Percentiles rank a stretch among this genome's conserved stretches.
Conservation (phyloP, 192 early-diverging fungal species). For the Coemansia sp. region DNA sequence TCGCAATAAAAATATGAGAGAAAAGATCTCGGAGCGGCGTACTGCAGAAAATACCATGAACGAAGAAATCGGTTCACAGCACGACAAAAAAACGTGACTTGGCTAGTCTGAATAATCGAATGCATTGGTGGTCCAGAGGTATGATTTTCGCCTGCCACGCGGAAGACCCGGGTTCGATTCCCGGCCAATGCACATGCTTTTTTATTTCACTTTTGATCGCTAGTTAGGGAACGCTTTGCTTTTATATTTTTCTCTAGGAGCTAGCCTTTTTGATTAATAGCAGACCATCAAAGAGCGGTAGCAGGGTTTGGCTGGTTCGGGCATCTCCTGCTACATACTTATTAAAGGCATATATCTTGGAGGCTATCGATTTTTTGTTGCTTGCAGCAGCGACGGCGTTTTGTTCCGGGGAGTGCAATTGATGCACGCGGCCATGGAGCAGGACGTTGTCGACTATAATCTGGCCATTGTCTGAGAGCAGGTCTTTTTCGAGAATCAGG, state of each 20-base stretch:
- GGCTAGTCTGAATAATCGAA: too few relatives aligned
- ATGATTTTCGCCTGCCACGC: constrained; percentile 72
- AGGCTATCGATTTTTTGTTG: constrained; percentile 2
- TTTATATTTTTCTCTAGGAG: too few relatives aligned
- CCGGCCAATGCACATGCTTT: constrained; percentile 54
- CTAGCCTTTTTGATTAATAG: too few relatives aligned
- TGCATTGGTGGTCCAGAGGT: constrained; percentile 57
- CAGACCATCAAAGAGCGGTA: constrained; percentile 69
- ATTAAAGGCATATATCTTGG: constrained; percentile 57
- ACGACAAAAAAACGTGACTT: too few relatives aligned
- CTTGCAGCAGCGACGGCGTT: too few relatives aligned
- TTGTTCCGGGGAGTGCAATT: too few relatives aligned
- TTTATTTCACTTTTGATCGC: too few relatives aligned
- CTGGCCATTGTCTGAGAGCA: constrained; percentile 57
- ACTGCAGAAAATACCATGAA: too few relatives aligned
- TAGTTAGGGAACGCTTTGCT: too few relatives aligned
- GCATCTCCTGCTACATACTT: constrained; percentile 58
- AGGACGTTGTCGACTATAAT: constrained; percentile 66
- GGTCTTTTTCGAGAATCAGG: constrained; percentile 54
- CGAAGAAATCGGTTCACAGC: too few relatives aligned
- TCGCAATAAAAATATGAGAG: too few relatives aligned
- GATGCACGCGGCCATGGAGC: constrained; percentile 38
- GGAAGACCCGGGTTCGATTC: constrained; percentile 78
- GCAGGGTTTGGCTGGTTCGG: constrained; percentile 53
- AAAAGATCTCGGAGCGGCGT: too few relatives aligned